These are phyloP conservation scores for Micromonas pusilla DNA, from an alignment of 139 green algal species.

Conservation along the genomic window DNA sequence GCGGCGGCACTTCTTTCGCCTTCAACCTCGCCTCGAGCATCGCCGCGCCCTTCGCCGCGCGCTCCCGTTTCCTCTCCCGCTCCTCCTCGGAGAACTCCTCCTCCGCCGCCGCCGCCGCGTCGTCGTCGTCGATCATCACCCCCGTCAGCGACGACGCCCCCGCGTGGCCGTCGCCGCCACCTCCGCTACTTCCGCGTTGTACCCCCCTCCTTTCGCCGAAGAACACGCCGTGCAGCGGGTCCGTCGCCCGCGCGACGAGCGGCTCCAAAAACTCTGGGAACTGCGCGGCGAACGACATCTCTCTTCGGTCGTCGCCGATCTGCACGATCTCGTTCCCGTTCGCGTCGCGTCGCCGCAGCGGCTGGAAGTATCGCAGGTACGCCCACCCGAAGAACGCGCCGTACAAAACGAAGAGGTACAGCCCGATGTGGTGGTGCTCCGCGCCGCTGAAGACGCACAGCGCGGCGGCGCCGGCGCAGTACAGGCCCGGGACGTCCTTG, in stretches of 20 bases:
- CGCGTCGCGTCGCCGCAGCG: neutral
- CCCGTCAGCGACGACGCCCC: no score
- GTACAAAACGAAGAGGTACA: constrained; percentile 25
- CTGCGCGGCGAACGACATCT: constrained; percentile 8
- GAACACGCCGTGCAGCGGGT: neutral
- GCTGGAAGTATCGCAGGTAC: constrained; percentile 33
- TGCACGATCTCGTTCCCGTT: neutral
- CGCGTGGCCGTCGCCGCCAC: neutral
- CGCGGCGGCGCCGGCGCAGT: neutral
- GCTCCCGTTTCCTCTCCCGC: neutral
- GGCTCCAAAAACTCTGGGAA: neutral
- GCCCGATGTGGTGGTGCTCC: constrained; percentile 21
- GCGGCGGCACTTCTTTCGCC: neutral
- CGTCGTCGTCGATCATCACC: no score
- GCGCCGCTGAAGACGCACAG: constrained; percentile 10
- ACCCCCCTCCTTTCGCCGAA: no score
- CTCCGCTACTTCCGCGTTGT: no score
- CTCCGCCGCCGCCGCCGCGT: no score
- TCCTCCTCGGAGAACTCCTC: neutral
- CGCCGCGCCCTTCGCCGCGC: neutral
- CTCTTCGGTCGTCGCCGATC: neutral
- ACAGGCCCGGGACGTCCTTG: constrained; percentile 14
- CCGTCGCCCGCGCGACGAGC: neutral
- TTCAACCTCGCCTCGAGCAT: neutral
- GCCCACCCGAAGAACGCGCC: constrained; percentile 20